A percentile compares a stretch with the other conserved stretches of the same genome.
Conservation (phyloP, 2,329 filamentous ascomycete genomes). For the Fusarium poae region DNA sequence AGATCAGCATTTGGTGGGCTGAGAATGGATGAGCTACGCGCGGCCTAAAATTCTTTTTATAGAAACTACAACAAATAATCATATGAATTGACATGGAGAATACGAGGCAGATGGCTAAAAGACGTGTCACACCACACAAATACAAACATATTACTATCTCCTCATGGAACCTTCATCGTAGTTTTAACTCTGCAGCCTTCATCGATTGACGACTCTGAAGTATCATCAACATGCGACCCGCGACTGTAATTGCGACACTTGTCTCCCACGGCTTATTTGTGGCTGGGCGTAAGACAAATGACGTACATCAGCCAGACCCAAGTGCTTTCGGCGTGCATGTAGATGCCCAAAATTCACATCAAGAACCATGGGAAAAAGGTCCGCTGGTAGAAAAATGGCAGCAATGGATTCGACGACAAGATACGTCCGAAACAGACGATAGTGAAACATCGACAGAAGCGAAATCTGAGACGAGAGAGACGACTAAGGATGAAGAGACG, state of each 20-base stretch:
- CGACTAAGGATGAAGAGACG: neutral
- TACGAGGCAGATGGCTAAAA: constrained; percentile 4
- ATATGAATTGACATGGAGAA: neutral
- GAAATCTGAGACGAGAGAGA: neutral
- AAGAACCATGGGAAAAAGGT: neutral
- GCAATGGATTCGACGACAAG: constrained; percentile 27
- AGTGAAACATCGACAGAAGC: constrained; percentile 1
- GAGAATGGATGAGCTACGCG: constrained; percentile 14
- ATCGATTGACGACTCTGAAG: neutral
- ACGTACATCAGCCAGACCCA: constrained; percentile 2
- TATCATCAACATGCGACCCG: constrained; percentile 4
- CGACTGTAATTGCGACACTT: neutral
- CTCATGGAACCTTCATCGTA: neutral
- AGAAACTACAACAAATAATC: constrained; percentile 16
- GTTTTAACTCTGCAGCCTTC: neutral
- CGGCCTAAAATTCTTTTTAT: constrained; percentile 29
- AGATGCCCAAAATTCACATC: neutral
- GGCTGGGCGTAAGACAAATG: neutral
- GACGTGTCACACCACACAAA: neutral
- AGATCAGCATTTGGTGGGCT: constrained; percentile 7
- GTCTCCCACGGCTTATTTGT: neutral
- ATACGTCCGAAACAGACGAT: neutral
- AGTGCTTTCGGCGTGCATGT: neutral
- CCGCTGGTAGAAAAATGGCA: constrained; percentile 14
- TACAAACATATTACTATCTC: no score